Evolutionary conservation across 106 monocot species (phyloP).

Genomic region (Dioscorea alata): DNA sequence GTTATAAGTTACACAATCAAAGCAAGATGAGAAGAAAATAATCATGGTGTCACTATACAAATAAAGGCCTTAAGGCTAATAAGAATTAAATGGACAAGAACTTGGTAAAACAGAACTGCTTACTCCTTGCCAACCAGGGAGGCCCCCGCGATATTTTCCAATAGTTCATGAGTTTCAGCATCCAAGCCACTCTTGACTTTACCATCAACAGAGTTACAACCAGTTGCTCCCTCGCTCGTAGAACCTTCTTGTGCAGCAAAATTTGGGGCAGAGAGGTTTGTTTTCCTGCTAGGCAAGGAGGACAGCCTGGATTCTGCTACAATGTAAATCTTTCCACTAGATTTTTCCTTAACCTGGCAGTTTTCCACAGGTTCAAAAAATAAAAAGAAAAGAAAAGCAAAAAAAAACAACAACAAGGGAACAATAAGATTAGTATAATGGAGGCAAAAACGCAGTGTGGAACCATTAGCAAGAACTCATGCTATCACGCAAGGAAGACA

Average conservation of each 20-base stretch:
- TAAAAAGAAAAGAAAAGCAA: neutral
- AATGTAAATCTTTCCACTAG: conserved; percentile 55
- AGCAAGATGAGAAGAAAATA: neutral
- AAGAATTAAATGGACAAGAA: neutral
- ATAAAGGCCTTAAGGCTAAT: neutral
- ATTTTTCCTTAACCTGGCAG: conserved; percentile 65
- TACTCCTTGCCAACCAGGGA: conserved; percentile 74
- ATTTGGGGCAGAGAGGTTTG: conserved; percentile 5
- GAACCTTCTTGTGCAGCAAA: conserved; percentile 20
- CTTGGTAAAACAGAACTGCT: conserved; percentile 4
- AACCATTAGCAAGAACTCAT: neutral
- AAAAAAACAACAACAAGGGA: neutral
- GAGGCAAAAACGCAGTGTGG: neutral
- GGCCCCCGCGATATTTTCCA: conserved; percentile 63
- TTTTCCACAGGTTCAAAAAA: neutral
- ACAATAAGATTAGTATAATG: too few relatives aligned
- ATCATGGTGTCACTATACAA: neutral
- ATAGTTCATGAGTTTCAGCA: conserved; percentile 44
- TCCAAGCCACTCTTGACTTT: conserved; percentile 34
- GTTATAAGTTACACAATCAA: neutral
- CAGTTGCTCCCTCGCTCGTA: conserved; percentile 22
- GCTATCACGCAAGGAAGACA: neutral
- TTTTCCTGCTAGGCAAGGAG: conserved; percentile 63
- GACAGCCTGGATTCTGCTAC: conserved; percentile 88
- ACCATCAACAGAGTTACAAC: conserved; percentile 23